These are phyloP conservation scores for Coemansia sp. DNA, from an alignment of 192 early-diverging fungal genomes.

Conservation along the genomic window DNA sequence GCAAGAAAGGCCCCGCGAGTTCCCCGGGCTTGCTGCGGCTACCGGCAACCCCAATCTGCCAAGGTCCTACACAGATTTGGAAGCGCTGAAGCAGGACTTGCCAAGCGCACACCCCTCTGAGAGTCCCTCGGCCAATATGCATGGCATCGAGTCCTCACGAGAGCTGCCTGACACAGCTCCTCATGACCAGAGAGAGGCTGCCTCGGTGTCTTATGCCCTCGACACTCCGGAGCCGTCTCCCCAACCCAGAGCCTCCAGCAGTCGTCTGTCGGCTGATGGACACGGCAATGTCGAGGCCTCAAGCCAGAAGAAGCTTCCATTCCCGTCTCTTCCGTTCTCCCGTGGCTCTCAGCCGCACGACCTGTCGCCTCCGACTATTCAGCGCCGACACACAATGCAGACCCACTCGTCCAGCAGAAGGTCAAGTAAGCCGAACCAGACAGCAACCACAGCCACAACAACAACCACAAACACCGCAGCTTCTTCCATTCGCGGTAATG, in stretches of 20 bases:
- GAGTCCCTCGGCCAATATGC: slow-evolving; percentile 1
- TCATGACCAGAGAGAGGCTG: background rate
- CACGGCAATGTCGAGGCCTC: background rate
- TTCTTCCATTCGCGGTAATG: background rate
- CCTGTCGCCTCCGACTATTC: background rate
- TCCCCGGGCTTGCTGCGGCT: background rate
- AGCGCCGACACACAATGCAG: background rate
- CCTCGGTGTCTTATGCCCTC: background rate
- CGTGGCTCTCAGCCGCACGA: background rate
- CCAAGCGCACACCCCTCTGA: slow-evolving; percentile 6
- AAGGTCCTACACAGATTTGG: slow-evolving; percentile 19
- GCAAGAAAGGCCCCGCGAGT: background rate
- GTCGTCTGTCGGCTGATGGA: background rate
- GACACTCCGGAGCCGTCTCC: background rate
- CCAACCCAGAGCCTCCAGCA: background rate
- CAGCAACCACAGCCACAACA: slow-evolving; percentile 1
- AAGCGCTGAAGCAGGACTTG: slow-evolving; percentile 13
- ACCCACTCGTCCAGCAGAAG: background rate
- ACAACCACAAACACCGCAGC: background rate
- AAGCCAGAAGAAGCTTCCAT: background rate
- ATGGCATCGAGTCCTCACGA: background rate
- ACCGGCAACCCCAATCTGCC: slow-evolving; percentile 2
- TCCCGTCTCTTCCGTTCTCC: background rate
- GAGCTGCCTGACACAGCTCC: background rate
- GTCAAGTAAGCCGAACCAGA: background rate